Evolutionary conservation across 2,329 filamentous ascomycete genomes (phyloP).

Genomic region (Knufia fluminis): DNA sequence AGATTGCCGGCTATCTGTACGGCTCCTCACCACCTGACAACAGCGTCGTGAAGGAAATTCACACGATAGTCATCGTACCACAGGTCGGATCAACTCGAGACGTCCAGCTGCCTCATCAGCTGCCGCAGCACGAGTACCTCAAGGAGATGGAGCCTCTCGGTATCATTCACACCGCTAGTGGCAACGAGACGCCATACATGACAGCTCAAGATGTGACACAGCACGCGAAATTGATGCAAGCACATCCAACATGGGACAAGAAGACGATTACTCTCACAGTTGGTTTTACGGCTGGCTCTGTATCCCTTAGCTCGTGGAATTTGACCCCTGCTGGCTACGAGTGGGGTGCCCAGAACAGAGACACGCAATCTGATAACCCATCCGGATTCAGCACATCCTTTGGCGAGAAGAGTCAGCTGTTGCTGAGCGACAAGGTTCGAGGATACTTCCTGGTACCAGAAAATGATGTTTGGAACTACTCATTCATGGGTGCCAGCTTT

Average conservation of each 20-base stretch:
- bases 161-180: slow-evolving; percentile 89
- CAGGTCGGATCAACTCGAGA: slow-evolving; percentile 91
- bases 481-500: slow-evolving; percentile 90
- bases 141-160: slow-evolving; percentile 80
- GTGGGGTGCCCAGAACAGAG: slow-evolving; percentile 95
- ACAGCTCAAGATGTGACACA: slow-evolving; percentile 88
- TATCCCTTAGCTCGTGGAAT: slow-evolving; percentile 87
- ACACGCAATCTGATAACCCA: slow-evolving; percentile 83
- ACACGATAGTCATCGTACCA: slow-evolving; percentile 93
- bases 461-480: slow-evolving; percentile 89
- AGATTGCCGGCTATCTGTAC: slow-evolving; percentile 93
- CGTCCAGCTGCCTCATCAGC: slow-evolving; percentile 77
- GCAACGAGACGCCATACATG: slow-evolving; percentile 95
- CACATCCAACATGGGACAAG: slow-evolving; percentile 71
- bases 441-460: slow-evolving; percentile 96
- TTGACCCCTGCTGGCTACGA: slow-evolving; percentile 87
- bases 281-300: slow-evolving; percentile 91
- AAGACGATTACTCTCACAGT: slow-evolving; percentile 93
- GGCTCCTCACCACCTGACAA: slow-evolving; percentile 88
- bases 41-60: slow-evolving; percentile 91
- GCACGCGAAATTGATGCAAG: slow-evolving; percentile 80
- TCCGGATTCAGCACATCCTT: slow-evolving; percentile 86
- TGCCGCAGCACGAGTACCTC: slow-evolving; percentile 88
- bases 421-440: slow-evolving; percentile 85
- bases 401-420: slow-evolving; percentile 89